These are phyloP conservation scores for Cladophialophora chaetospira DNA, from an alignment of 2,329 filamentous ascomycete genomes.

Conservation along the genomic window DNA sequence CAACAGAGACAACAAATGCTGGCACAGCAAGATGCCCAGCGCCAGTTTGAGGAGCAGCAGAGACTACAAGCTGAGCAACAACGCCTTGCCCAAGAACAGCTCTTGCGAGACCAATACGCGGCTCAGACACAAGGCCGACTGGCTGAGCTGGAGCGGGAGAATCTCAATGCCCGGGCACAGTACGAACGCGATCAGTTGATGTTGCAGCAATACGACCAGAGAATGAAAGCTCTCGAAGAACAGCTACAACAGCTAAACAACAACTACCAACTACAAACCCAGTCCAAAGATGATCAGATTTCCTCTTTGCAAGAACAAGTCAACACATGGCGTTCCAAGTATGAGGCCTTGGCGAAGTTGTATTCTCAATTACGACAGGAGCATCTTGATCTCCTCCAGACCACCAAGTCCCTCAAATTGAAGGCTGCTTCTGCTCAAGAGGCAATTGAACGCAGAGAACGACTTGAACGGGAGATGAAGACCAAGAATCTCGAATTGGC, in stretches of 20 bases:
- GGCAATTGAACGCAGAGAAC: conserved; percentile 91
- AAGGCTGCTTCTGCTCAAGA: conserved; percentile 97
- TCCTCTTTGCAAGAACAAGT: conserved; percentile 91
- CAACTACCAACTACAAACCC: conserved; percentile 81
- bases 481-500: conserved; percentile 98
- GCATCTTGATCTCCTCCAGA: conserved; percentile 90
- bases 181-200: conserved; percentile 97
- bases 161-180: conserved; percentile 88
- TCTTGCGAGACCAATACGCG: conserved; percentile 83
- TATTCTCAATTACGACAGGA: conserved; percentile 96
- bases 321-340: conserved; percentile 96
- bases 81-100: conserved; percentile 83
- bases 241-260: conserved; percentile 80
- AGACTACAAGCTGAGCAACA: conserved; percentile 84
- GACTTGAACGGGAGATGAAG: conserved; percentile 95
- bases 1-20: conserved; percentile 80
- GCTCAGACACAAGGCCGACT: conserved; percentile 95
- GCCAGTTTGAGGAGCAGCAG: conserved; percentile 96
- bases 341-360: conserved; percentile 92
- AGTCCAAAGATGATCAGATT: conserved; percentile 93
- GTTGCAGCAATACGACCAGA: conserved; percentile 93
- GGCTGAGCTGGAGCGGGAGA: conserved; percentile 92
- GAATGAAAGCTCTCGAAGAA: conserved; percentile 87
- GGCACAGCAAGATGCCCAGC: conserved; percentile 79
- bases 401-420: conserved; percentile 92